phyloP scores from a whole-genome alignment of 129 eudicot genomes.

The Artemisia annua region DNA sequence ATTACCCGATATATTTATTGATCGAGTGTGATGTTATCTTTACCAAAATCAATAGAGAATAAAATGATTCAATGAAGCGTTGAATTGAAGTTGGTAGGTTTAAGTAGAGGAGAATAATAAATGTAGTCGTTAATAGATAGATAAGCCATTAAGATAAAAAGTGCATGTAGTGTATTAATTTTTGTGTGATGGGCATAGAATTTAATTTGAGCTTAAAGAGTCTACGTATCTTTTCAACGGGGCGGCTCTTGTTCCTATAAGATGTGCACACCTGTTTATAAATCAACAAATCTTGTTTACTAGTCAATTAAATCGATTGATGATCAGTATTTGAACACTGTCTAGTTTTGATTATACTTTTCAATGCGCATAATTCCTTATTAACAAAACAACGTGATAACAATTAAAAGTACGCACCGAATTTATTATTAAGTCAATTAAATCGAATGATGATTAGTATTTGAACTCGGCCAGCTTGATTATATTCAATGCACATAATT shows the following conservation, averaged over 20 bases:
- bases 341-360: not conserved
- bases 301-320: slow-evolving; percentile 1
- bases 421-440: slow-evolving; percentile 1
- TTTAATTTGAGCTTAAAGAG: slow-evolving; percentile 2
- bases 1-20: no score
- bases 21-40: no score
- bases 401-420: no score
- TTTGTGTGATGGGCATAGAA: slow-evolving; percentile 10
- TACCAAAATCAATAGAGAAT: not conserved
- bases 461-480: not conserved
- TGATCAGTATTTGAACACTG: not conserved
- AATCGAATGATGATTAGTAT: not conserved
- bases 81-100: slow-evolving; percentile 15
- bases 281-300: not conserved
- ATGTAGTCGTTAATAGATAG: slow-evolving; percentile 26
- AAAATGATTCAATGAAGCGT: not conserved
- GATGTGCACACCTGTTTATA: slow-evolving; percentile 25
- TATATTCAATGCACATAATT: not conserved
- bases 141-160: slow-evolving; percentile 29
- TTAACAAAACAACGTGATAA: no score
- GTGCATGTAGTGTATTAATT: slow-evolving; percentile 12
- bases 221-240: slow-evolving; percentile 22
- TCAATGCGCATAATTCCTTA: no score
- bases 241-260: slow-evolving; percentile 17
- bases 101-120: slow-evolving; percentile 20